Evolutionary conservation across 1,284 basidiomycete species (phyloP).

Genomic region (Sanghuangporus weigelae): DNA sequence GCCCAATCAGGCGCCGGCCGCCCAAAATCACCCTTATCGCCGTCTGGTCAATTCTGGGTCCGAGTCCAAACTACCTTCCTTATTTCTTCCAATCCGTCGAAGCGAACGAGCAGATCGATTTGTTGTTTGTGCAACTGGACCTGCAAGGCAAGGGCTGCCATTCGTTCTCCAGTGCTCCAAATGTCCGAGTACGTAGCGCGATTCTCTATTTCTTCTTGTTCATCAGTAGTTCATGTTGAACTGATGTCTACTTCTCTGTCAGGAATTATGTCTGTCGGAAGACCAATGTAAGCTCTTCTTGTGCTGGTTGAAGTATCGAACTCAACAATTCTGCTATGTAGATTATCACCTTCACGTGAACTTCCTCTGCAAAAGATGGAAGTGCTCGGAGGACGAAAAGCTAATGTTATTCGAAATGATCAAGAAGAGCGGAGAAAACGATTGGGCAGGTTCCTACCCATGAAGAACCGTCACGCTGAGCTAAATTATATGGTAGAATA

Average conservation of each 20-base stretch:
- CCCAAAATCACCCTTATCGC: slow-evolving; percentile 17
- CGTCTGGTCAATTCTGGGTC: slow-evolving; percentile 12
- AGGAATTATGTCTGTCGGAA: slow-evolving; percentile 15
- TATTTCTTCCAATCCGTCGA: slow-evolving; percentile 18
- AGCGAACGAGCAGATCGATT: slow-evolving; percentile 15
- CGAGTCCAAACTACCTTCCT: slow-evolving; percentile 10
- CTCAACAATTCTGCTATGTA: not conserved
- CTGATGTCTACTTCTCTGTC: not conserved
- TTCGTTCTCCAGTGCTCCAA: slow-evolving; percentile 12
- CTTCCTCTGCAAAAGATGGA: slow-evolving; percentile 18
- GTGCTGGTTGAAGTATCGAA: not conserved
- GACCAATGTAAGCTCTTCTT: slow-evolving; percentile 8
- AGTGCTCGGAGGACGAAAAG: slow-evolving; percentile 13
- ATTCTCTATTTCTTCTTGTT: not conserved
- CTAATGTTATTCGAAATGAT: slow-evolving; percentile 5
- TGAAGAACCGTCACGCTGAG: not conserved
- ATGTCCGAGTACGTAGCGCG: slow-evolving; percentile 6
- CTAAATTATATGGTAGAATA: not conserved
- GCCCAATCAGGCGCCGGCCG: not conserved
- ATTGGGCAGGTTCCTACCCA: not conserved
- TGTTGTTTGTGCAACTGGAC: slow-evolving; percentile 15
- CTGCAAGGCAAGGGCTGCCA: slow-evolving; percentile 1
- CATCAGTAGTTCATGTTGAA: not conserved
- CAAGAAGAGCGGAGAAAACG: not conserved
- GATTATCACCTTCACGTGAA: slow-evolving; percentile 16